Evolutionary conservation across 1,284 basidiomycete species (phyloP), one percentile per base, ranked within the genome.

Genomic region (Coniophora puteana): DNA sequence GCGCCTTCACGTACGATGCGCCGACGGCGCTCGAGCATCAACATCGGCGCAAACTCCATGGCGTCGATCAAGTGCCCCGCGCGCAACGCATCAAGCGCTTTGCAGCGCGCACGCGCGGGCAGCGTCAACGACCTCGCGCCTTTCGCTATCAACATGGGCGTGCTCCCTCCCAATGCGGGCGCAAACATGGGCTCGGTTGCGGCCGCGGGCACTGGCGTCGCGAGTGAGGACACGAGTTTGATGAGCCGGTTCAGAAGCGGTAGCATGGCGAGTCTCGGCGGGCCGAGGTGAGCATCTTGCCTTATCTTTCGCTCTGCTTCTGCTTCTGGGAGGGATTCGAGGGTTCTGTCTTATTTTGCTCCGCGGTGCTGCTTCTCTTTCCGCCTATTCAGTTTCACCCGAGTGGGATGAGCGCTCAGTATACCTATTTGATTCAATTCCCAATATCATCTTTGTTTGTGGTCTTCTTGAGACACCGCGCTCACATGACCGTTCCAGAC

Each of bases 11-110:
- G n/a, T n/a, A n/a, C n/a, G n/a, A 62, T 74, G 22, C 69, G 78
- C 29, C 69, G 65, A 40, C 73, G 78, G 28, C 69, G 76, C 32
- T 77, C 74, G n/a, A 79, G 76, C 42, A 51, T 80, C 18, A 77
- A 72, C 4, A 44, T 73, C 25, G 65, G 54, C 4, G 58, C 63
- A 4, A 71, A 64, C 8, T 71, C 75, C 3, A 69, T 76, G 55
- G 66, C 63, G 30, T 53, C 61, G 17, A 74, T 80, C 47, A 75
- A 74, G 38, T 78, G 76, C 1, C 72, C 78, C 3, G 48, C 61
- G 6, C 65, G 72, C 23, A 69, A 59, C 8, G 75, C 70, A 2
- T 63, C 65, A 22, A 61, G 62, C 22, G 76, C 77, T 3, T 51
- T 74, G 18, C 71, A 72, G 36, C 56, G 74, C 17, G 55, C 63